These are phyloP conservation scores for Colletotrichum liriopes DNA, from an alignment of 2,329 filamentous ascomycete genomes.

Conservation along the genomic window DNA sequence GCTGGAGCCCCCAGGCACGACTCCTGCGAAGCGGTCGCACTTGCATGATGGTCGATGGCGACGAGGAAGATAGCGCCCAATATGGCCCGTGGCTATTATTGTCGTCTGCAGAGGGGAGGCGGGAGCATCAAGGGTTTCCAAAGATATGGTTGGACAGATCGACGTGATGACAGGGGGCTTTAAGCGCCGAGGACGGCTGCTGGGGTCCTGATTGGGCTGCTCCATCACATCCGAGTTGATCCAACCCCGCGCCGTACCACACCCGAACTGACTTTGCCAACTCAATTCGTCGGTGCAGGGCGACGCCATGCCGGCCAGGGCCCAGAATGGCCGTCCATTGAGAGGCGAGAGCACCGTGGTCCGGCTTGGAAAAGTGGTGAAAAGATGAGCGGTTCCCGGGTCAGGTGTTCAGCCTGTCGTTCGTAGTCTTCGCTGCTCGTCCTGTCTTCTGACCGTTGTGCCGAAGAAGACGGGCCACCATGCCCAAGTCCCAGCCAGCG, in stretches of 20 bases:
- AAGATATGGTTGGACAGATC: conserved; percentile 59
- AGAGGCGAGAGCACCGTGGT: conserved; percentile 25
- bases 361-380: conserved; percentile 9
- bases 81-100: conserved; percentile 49
- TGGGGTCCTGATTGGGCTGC: conserved; percentile 48
- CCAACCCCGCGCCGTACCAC: conserved; percentile 44
- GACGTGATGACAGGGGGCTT: conserved; percentile 51
- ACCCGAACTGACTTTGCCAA: conserved; percentile 36
- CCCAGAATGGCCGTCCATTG: conserved; percentile 22
- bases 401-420: conserved; percentile 7
- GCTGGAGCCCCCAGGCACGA: conserved; percentile 53
- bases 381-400: conserved; percentile 35
- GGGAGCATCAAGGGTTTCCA: conserved; percentile 46
- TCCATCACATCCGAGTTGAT: conserved; percentile 33
- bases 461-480: conserved; percentile 8
- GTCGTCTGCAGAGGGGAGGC: conserved; percentile 47
- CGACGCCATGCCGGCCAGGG: conserved; percentile 18
- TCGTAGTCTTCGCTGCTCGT: conserved; percentile 21
- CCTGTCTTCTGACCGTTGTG: conserved; percentile 16
- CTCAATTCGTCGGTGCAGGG: conserved; percentile 40
- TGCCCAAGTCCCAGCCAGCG: conserved; percentile 8
- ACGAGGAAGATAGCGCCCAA: conserved; percentile 55
- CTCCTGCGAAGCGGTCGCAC: conserved; percentile 50
- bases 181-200: conserved; percentile 55
- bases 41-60: conserved; percentile 58